Conservation (phyloP, 78 protist genomes). For the Cavenderia fasciculata region DNA sequence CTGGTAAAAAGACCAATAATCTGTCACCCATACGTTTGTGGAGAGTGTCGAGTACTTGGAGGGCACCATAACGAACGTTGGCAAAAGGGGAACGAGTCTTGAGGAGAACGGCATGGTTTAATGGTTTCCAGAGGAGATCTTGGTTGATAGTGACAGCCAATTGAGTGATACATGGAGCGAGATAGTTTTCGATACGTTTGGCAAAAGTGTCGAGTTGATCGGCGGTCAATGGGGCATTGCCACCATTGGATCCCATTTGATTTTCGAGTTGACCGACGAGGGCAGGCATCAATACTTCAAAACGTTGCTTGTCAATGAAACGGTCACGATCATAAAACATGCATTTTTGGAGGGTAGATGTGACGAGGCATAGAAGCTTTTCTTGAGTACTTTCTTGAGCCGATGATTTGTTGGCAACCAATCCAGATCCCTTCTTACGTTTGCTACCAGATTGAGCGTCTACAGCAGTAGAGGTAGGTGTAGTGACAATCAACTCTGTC, state of each 20-base stretch:
- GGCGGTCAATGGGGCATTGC: no score
- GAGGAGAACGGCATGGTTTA: conserved; percentile 79
- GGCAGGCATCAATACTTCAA: conserved; percentile 57
- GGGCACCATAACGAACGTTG: conserved; percentile 52
- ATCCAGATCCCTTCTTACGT: neutral
- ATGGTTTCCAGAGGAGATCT: conserved; percentile 81
- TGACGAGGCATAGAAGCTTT: neutral
- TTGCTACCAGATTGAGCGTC: conserved; percentile 1
- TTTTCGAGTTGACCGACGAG: conserved; percentile 79
- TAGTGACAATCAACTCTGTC: neutral
- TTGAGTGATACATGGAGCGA: conserved; percentile 76
- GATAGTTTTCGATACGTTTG: neutral
- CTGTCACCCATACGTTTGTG: conserved; percentile 84
- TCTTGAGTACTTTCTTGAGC: conserved; percentile 3
- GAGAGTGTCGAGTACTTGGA: conserved; percentile 43
- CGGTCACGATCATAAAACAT: conserved; percentile 35
- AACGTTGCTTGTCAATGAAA: conserved; percentile 63
- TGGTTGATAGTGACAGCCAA: conserved; percentile 75
- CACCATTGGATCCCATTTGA: conserved; percentile 37
- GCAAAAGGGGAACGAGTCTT: conserved; percentile 74
- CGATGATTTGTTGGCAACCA: neutral
- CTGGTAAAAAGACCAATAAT: conserved; percentile 81
- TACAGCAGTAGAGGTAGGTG: neutral
- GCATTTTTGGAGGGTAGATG: conserved; percentile 67
- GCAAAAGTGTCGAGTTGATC: conserved; percentile 4